Base-by-base conservation (phyloP, 345 rosid species). In the Euphorbia peplus region DNA sequence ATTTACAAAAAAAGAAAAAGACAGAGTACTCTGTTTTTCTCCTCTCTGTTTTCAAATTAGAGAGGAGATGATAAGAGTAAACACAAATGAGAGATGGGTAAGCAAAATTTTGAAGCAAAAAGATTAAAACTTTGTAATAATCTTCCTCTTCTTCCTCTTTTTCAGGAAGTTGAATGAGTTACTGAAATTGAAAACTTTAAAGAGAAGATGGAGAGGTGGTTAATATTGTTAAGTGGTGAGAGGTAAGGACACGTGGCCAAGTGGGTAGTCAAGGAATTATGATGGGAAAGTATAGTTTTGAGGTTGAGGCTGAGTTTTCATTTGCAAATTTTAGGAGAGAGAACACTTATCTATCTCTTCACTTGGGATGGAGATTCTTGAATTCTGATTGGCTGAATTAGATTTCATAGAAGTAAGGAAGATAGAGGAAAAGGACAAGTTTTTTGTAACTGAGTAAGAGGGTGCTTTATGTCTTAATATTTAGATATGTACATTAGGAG, bases 241-340 rank as follows among this genome's bases (percentile, higher is more conserved):
- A 77, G 71, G 63, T 78, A 69, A 73, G 81, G 47, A 83, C 90
- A 86, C 96, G 97, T 90, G 98, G 98, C 78, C 57, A 68, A 73
- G 60, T 56, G 79, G 78, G 76, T 68, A 19, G 74, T 72, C 64
- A 67, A 42, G 71, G 25, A 46, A 52, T 21, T 63, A 1, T 72
- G 64, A 52, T 63, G 42, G 72, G 10, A 51, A n/a, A 64, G 58
- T 41, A 68, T 68, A 44, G 50, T 68, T 79, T 29, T 88, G 91
- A 78, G 92, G 91, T 54, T 69, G 87, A 78, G 92, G 91, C 51
- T 69, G 87, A 80, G 90, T 70, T 81, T 83, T 66, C 79, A 44
- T 68, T 46, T 9, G 71, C 47, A 48, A 68, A 37, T 42, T 62
- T 30, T 5, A 9, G 47, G 68, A 32, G 64, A 48, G 72, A 62